Conservation (phyloP, 1,284 basidiomycete genomes). For the Cryptococcus maquisensis region DNA sequence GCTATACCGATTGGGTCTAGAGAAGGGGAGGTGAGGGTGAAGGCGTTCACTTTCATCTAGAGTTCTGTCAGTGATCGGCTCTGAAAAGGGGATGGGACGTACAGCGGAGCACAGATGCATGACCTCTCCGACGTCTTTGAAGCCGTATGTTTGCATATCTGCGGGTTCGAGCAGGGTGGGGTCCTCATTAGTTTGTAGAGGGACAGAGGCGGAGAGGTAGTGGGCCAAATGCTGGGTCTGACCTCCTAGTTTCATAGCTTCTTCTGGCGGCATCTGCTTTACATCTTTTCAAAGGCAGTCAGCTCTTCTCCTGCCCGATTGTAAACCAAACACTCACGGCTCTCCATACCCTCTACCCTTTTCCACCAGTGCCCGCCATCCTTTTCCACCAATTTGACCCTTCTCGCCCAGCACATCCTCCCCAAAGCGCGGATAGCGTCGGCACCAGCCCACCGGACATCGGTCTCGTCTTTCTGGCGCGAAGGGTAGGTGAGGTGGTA, state of each 20-base stretch:
- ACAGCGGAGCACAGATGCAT: slow-evolving; percentile 42
- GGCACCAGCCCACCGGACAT: slow-evolving; percentile 56
- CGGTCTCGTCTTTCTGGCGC: slow-evolving; percentile 43
- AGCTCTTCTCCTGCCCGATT: neutral
- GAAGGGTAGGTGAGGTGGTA: slow-evolving; percentile 14
- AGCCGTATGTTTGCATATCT: slow-evolving; percentile 40
- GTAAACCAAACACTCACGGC: slow-evolving; percentile 58
- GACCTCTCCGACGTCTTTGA: slow-evolving; percentile 28
- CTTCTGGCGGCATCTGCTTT: slow-evolving; percentile 6
- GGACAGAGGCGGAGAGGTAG: slow-evolving; percentile 29
- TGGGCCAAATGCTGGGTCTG: slow-evolving; percentile 41
- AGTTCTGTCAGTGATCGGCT: neutral
- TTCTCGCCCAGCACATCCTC: slow-evolving; percentile 61
- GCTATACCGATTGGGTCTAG: slow-evolving; percentile 74
- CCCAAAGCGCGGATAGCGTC: slow-evolving; percentile 67
- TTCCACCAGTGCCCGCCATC: slow-evolving; percentile 13
- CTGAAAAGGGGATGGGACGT: slow-evolving; percentile 10
- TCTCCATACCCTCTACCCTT: slow-evolving; percentile 63
- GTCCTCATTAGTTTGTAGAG: slow-evolving; percentile 1
- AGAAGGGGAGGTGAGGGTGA: slow-evolving; percentile 71
- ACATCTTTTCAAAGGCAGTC: slow-evolving; percentile 9
- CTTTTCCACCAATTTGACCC: neutral
- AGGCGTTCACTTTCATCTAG: slow-evolving; percentile 82
- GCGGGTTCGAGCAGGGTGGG: slow-evolving; percentile 22
- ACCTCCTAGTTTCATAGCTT: slow-evolving; percentile 32